Evolutionary conservation across 1,284 basidiomycete species (phyloP), one percentile per base, ranked within the genome.

Genomic region (Ustilago nuda): DNA sequence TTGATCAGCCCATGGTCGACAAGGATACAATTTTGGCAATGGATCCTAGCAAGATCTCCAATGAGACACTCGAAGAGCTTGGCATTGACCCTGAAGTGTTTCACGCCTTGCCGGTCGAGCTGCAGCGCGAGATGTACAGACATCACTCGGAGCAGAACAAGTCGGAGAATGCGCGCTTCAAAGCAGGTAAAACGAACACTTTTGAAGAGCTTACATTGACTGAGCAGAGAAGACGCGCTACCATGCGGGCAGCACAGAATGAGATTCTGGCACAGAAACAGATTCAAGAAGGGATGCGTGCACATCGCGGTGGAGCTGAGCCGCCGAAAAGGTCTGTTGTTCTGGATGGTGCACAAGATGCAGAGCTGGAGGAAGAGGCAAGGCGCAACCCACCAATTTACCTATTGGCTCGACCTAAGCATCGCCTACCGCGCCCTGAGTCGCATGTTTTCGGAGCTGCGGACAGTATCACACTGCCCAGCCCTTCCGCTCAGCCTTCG

Each of bases 61-160:
- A 23, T 35, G 60, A 61, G 23, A 64, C 61, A 11, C 64, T 81
- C 17, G 33, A 39, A 35, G 69, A 50, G 12, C 30, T 81, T 1
- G 82, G 72, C 13, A 81, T 84, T 51, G 82, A 84, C 51, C 43
- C 70, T 8, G 82, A 79, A 27, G 76, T 84, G n/a, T 85, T 82
- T 37, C 61, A 46, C 4, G 75, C 73, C 8, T 61, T 85, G 27
- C 82, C 83, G 2, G 48, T 66, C 11, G 68, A 70, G 19, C 32
- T 84, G 46, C 81, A 83, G 65, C 58, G 69, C 0, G 83, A 85
- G 45, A 76, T 67, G 52, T 72, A 68, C 36, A 55, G 64, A 3
- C 55, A 72, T 35, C 72, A 74, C 13, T 58, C 68, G 0, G 78
- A 76, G 23, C 63, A 68, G 61, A 60, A 62, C 23, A 70, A 70